Evolutionary conservation across 768 basidiomycete genomes (phyloP).

Genomic region (Tylopilus plumbeoviolaceoides): DNA sequence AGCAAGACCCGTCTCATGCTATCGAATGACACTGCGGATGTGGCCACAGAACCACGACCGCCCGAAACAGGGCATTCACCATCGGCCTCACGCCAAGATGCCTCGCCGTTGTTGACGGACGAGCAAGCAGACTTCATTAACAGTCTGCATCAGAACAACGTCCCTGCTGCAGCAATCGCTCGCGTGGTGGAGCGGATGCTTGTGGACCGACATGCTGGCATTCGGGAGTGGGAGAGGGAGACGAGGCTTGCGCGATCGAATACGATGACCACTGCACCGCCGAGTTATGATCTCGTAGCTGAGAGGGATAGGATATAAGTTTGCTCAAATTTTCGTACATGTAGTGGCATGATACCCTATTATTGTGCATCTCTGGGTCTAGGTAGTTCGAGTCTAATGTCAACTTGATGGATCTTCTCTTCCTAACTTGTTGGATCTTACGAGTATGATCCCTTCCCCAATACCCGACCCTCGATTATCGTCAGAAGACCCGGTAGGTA

Average conservation of each 20-base stretch:
- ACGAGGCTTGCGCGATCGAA: constrained; percentile 15
- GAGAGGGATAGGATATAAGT: not conserved
- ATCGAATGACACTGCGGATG: constrained; percentile 2
- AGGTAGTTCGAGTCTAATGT: not conserved
- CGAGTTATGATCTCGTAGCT: constrained; percentile 8
- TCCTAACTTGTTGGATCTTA: no score
- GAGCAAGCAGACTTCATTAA: constrained; percentile 26
- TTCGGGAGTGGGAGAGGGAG: constrained; percentile 21
- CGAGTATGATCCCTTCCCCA: no score
- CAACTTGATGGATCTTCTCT: no score
- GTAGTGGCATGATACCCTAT: not conserved
- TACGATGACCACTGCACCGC: constrained; percentile 15
- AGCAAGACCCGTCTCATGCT: constrained; percentile 1
- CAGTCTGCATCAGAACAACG: constrained; percentile 18
- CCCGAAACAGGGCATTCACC: not conserved
- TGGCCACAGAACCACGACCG: not conserved
- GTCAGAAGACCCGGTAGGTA: no score
- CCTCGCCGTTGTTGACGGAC: constrained; percentile 17
- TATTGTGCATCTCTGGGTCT: not conserved
- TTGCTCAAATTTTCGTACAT: not conserved
- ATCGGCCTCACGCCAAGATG: not conserved
- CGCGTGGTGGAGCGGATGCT: constrained; percentile 24
- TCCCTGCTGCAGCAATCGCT: constrained; percentile 22
- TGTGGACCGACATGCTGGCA: constrained; percentile 16
- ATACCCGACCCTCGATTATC: no score